Percentiles rank a stretch among this genome's conserved stretches.
Evolutionary conservation across 2,329 filamentous ascomycete genomes (phyloP).

Genomic region (Penicillium oxalicum): DNA sequence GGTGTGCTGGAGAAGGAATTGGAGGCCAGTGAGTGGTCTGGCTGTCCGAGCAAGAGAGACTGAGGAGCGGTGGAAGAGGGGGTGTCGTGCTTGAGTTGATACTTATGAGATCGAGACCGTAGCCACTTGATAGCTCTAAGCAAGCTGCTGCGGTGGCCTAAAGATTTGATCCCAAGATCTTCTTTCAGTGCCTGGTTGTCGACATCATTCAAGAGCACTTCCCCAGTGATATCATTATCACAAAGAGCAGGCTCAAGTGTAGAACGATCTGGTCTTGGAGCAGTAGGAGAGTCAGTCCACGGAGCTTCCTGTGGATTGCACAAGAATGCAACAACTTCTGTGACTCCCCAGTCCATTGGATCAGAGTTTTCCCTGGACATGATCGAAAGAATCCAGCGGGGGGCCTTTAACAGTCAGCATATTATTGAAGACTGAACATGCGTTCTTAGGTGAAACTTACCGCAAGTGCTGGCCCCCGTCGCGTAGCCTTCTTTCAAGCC

Average conservation of each 20-base stretch:
- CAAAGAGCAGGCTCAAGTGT: constrained; percentile 52
- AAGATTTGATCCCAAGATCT: constrained; percentile 52
- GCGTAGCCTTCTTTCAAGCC: background rate
- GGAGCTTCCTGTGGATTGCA: constrained; percentile 49
- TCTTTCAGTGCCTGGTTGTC: constrained; percentile 45
- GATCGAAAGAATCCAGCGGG: background rate
- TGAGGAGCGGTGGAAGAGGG: background rate
- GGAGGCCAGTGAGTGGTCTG: no score
- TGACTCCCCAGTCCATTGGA: constrained; percentile 68
- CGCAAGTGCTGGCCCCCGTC: background rate
- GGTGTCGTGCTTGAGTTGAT: constrained; percentile 22
- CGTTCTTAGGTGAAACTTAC: background rate
- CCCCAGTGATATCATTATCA: constrained; percentile 61
- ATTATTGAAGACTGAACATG: background rate
- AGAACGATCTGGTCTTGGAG: constrained; percentile 47
- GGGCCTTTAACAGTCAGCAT: constrained; percentile 8
- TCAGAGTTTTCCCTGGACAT: constrained; percentile 45
- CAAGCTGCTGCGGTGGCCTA: constrained; percentile 56
- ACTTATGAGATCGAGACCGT: constrained; percentile 48
- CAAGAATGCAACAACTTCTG: constrained; percentile 61
- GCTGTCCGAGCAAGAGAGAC: no score
- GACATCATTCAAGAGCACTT: constrained; percentile 55
- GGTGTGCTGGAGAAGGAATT: no score
- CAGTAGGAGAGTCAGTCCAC: constrained; percentile 30
- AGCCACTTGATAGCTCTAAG: constrained; percentile 54